A percentile compares a stretch with the other conserved stretches of the same genome.
Conservation (phyloP, 2,329 filamentous ascomycete genomes). For the Ophiocordyceps unilateralis region DNA sequence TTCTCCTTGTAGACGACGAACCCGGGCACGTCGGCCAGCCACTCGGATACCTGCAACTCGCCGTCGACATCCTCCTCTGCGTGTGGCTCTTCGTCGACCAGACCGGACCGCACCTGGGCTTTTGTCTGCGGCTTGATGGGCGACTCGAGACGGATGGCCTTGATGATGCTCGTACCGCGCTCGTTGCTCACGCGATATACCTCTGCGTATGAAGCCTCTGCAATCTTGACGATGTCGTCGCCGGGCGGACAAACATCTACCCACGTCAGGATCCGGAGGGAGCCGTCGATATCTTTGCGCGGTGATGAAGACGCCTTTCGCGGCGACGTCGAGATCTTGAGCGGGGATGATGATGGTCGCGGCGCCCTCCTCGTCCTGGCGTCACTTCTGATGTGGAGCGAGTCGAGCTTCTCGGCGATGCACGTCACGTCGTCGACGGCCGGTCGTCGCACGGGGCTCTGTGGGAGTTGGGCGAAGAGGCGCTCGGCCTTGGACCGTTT, state of each 20-base stretch:
- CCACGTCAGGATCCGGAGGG: constrained; percentile 33
- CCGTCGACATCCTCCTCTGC: constrained; percentile 35
- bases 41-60: constrained; percentile 46
- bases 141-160: constrained; percentile 41
- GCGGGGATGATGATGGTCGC: not conserved
- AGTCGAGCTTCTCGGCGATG: constrained; percentile 17
- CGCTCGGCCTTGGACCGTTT: constrained; percentile 29
- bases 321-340: not conserved
- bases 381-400: constrained; percentile 10
- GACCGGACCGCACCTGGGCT: constrained; percentile 30
- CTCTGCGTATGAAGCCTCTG: constrained; percentile 49
- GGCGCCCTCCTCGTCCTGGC: not conserved
- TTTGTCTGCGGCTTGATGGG: constrained; percentile 41
- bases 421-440: constrained; percentile 10
- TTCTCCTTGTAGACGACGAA: constrained; percentile 50
- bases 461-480: constrained; percentile 33
- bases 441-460: constrained; percentile 24
- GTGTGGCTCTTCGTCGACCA: constrained; percentile 43
- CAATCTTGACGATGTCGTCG: constrained; percentile 42
- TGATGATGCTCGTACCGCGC: constrained; percentile 46
- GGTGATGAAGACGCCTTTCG: not conserved
- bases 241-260: constrained; percentile 35
- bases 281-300: not conserved
- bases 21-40: constrained; percentile 44
- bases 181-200: constrained; percentile 45